These are phyloP conservation scores for Parathielavia appendiculata DNA, from an alignment of 495 filamentous ascomycete genomes.

Conservation along the genomic window DNA sequence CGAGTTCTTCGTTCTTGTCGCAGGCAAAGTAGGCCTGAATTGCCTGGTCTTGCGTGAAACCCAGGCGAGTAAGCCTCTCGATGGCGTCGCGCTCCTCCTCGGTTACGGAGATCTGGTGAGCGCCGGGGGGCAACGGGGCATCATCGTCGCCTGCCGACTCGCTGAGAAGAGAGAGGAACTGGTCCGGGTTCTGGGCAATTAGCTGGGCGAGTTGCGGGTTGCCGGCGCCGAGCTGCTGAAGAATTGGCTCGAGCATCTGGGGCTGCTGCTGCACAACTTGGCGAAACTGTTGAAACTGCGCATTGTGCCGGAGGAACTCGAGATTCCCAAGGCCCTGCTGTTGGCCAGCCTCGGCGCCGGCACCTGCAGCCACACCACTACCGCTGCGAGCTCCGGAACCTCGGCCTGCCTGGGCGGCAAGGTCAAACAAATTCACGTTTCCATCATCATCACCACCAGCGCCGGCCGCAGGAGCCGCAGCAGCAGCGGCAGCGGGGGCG, in stretches of 20 bases:
- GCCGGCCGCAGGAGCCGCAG: slow-evolving; percentile 35
- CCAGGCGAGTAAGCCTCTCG: slow-evolving; percentile 84
- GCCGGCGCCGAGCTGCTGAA: slow-evolving; percentile 91
- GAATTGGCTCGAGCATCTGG: slow-evolving; percentile 94
- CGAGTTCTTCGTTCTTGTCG: slow-evolving; percentile 97
- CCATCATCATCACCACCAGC: slow-evolving; percentile 53
- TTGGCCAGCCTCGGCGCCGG: slow-evolving; percentile 46
- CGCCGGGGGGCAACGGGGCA: slow-evolving; percentile 74
- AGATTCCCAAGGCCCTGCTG: slow-evolving; percentile 67
- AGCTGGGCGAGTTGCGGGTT: slow-evolving; percentile 91
- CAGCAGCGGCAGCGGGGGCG: slow-evolving; percentile 45
- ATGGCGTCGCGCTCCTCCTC: slow-evolving; percentile 96
- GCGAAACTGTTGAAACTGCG: slow-evolving; percentile 94
- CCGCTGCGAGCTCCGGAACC: slow-evolving; percentile 46
- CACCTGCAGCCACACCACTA: slow-evolving; percentile 39
- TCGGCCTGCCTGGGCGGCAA: slow-evolving; percentile 67
- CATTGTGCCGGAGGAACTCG: slow-evolving; percentile 92
- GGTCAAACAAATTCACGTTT: slow-evolving; percentile 88
- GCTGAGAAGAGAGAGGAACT: slow-evolving; percentile 81
- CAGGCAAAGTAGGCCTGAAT: slow-evolving; percentile 99
- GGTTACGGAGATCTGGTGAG: slow-evolving; percentile 84
- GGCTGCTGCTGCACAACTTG: slow-evolving; percentile 96
- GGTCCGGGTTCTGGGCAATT: slow-evolving; percentile 84
- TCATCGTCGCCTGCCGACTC: slow-evolving; percentile 75
- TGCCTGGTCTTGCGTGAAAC: slow-evolving; percentile 86